phyloP scores from a whole-genome alignment of 176 grass and related monocot species.

The Rhynchospora pubera region DNA sequence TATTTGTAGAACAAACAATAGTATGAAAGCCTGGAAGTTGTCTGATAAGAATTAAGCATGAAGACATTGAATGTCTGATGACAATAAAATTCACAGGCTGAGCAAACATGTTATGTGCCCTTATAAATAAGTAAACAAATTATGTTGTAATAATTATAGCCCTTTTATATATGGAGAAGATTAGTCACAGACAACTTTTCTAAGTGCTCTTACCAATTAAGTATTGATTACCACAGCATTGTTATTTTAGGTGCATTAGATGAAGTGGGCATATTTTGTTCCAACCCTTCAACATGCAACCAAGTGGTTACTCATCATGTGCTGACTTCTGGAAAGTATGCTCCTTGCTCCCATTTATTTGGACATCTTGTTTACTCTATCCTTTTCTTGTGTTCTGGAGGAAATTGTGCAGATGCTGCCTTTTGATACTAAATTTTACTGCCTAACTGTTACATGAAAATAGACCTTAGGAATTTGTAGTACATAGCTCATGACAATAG shows the following conservation, averaged over 20 bases:
- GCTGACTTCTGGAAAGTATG: constrained; percentile 86
- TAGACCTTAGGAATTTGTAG: no score
- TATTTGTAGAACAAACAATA: neutral
- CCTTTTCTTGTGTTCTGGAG: constrained; percentile 1
- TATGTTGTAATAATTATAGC: constrained; percentile 17
- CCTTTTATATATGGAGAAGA: neutral
- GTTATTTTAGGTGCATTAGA: constrained; percentile 74
- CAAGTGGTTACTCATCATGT: constrained; percentile 58
- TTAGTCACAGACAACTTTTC: neutral
- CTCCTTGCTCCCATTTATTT: neutral
- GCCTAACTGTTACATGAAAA: neutral
- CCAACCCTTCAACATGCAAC: constrained; percentile 88
- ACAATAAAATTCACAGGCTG: neutral
- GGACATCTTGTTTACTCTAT: neutral
- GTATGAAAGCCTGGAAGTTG: neutral
- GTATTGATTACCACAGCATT: constrained; percentile 18
- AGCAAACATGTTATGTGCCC: neutral
- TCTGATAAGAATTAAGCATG: constrained; percentile 3
- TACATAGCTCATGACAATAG: no score
- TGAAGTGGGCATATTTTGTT: constrained; percentile 76
- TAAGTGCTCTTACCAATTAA: neutral
- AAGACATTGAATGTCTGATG: neutral
- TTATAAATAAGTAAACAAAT: no score
- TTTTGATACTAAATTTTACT: constrained; percentile 12
- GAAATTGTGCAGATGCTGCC: constrained; percentile 11